Evolutionary conservation across 2,329 filamentous ascomycete genomes (phyloP).

Genomic region (Xylariaceae sp.): DNA sequence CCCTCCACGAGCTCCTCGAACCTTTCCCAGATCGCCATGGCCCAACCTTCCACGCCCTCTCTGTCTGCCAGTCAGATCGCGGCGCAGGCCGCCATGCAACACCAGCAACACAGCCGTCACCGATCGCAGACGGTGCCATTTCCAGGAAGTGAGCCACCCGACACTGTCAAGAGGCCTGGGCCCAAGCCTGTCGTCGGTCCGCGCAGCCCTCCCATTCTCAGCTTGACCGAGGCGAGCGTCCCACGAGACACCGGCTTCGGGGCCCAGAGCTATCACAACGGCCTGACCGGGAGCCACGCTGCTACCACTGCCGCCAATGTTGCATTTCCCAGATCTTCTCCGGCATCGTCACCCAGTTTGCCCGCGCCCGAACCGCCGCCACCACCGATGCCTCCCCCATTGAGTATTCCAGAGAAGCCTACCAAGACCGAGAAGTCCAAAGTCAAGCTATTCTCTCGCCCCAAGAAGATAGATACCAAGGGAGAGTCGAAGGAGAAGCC

Average conservation of each 20-base stretch:
- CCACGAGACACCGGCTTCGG: slow-evolving; percentile 54
- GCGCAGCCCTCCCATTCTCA: slow-evolving; percentile 58
- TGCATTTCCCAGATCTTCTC: slow-evolving; percentile 62
- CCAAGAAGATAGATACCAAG: slow-evolving; percentile 70
- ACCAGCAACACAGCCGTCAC: slow-evolving; percentile 57
- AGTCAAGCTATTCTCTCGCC: slow-evolving; percentile 76
- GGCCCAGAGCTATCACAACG: slow-evolving; percentile 53
- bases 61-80: slow-evolving; percentile 72
- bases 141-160: slow-evolving; percentile 39
- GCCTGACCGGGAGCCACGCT: slow-evolving; percentile 54
- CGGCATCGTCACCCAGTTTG: slow-evolving; percentile 46
- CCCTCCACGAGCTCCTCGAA: slow-evolving; percentile 58
- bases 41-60: slow-evolving; percentile 40
- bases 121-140: slow-evolving; percentile 71
- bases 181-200: slow-evolving; percentile 39
- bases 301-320: slow-evolving; percentile 68
- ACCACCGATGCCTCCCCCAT: slow-evolving; percentile 33
- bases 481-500: slow-evolving; percentile 62
- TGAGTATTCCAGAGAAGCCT: slow-evolving; percentile 51
- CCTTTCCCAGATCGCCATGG: slow-evolving; percentile 45
- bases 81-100: slow-evolving; percentile 69
- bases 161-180: slow-evolving; percentile 35
- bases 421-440: slow-evolving; percentile 66
- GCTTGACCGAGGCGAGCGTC: slow-evolving; percentile 60
- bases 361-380: slow-evolving; percentile 25